These are phyloP conservation scores for Penicillium daleae DNA, from an alignment of 495 filamentous ascomycete genomes.

Conservation along the genomic window DNA sequence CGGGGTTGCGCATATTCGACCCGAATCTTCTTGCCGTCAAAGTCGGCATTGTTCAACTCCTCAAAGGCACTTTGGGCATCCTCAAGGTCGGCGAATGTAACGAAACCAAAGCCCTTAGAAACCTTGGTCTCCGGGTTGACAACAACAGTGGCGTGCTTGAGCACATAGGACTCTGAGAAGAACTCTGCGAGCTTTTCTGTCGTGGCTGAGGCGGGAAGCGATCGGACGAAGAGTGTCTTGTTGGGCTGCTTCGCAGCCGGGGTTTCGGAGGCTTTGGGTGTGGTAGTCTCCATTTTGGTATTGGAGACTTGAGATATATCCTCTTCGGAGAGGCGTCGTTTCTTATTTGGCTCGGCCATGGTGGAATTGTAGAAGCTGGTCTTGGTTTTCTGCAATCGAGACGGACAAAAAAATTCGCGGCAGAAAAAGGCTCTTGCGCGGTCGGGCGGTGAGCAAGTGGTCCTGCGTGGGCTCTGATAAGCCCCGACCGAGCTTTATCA, in stretches of 20 bases:
- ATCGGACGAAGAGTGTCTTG: slow-evolving; percentile 86
- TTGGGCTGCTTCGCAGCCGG: slow-evolving; percentile 45
- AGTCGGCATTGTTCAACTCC: slow-evolving; percentile 71
- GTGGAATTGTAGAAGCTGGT: slow-evolving; percentile 13
- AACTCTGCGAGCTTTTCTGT: slow-evolving; percentile 78
- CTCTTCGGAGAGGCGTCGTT: slow-evolving; percentile 37
- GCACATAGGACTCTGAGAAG: slow-evolving; percentile 91
- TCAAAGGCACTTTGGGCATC: slow-evolving; percentile 80
- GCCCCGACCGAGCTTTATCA: slow-evolving; percentile 22
- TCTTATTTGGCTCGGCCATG: slow-evolving; percentile 43
- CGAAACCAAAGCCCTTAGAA: slow-evolving; percentile 93
- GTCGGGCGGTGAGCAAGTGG: slow-evolving; percentile 28
- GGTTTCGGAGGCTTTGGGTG: slow-evolving; percentile 25
- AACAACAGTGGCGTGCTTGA: slow-evolving; percentile 92
- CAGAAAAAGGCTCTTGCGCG: slow-evolving; percentile 43
- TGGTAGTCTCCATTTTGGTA: slow-evolving; percentile 30
- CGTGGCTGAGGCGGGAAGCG: slow-evolving; percentile 76
- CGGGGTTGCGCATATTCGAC: slow-evolving; percentile 87
- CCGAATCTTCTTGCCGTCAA: slow-evolving; percentile 79
- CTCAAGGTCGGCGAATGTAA: slow-evolving; percentile 91
- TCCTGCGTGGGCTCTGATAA: slow-evolving; percentile 22
- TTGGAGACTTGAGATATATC: slow-evolving; percentile 17
- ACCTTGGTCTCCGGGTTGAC: slow-evolving; percentile 77
- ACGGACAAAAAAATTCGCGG: slow-evolving; percentile 46
- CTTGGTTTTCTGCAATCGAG: slow-evolving; percentile 10